Evolutionary conservation across 1,139 yeast species (phyloP), one percentile per base, ranked within the genome.

Genomic region (Torulaspora globosa): DNA sequence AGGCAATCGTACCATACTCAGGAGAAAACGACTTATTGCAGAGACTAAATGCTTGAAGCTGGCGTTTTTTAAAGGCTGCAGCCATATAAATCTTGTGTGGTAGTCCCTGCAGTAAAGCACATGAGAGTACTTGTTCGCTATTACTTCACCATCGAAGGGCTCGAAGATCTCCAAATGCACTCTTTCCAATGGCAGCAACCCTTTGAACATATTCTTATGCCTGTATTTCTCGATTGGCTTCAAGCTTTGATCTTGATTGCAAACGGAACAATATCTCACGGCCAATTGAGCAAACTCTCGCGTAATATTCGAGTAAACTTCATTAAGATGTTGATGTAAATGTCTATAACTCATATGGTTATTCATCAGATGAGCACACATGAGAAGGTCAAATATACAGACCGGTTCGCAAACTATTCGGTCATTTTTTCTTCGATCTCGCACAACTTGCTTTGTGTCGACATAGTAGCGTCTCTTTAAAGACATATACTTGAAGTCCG

Each of bases 311-410:
- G 65, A 56, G 36, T 56, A 60, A 18, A 49, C 47, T 28, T 53
- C 49, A 6, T 48, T 45, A 18, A 65, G 29, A 16, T 51, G 41
- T 12, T 44, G 46, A 39, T 56, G 55, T 5, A 63, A 38, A n/a
- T 47, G 44, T 16, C 51, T 48, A 24, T 44, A 48, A 9, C 49
- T 47, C 37, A 55, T 44, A 47, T 64, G 67, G 14, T 51, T 47
- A 47, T 65, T 64, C 44, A 62, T 48, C 12, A 65, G 36, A 49
- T 65, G 69, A 5, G 60, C 56, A 9, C 57, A 50, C 49, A 63
- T 55, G 9, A 63, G 53, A 31, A 60, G 44, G 38, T 63, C 61
- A 30, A 51, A 60, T n/a, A 62, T 45, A 28, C 44, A 42, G 9
- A 59, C 50, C 0, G 69, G 69, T 29, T 61, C 64, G 46, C 60